These are phyloP conservation scores for Sporothrix variecibatus DNA, from an alignment of 2,329 filamentous ascomycete genomes.

Conservation along the genomic window DNA sequence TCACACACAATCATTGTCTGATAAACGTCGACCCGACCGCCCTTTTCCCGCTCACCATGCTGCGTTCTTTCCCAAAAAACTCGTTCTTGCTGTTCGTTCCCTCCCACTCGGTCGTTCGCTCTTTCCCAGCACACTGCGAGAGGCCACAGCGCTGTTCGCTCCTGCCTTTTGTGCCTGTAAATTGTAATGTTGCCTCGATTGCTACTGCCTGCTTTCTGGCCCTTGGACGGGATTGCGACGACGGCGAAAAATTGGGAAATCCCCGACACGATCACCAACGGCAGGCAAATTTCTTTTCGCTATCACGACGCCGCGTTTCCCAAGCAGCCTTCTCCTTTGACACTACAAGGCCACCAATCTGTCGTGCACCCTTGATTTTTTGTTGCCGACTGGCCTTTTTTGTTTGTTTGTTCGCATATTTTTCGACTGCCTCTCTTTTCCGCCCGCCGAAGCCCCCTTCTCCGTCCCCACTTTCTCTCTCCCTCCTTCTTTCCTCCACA, in stretches of 20 bases:
- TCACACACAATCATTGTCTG: conserved; percentile 2
- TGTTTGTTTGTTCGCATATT: background rate
- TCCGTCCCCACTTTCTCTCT: conserved; percentile 15
- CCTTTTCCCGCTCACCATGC: background rate
- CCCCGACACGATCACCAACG: conserved; percentile 17
- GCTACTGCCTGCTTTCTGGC: background rate
- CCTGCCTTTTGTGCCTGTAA: background rate
- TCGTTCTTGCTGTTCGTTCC: background rate
- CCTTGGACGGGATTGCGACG: conserved; percentile 9
- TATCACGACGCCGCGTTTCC: conserved; percentile 9
- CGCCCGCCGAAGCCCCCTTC: conserved; percentile 17
- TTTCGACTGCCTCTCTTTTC: conserved; percentile 1
- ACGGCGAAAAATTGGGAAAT: conserved; percentile 16
- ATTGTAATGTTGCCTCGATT: background rate
- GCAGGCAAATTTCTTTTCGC: conserved; percentile 11
- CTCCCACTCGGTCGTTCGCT: background rate
- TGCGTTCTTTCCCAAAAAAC: conserved; percentile 3
- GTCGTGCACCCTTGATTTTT: background rate
- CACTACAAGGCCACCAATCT: background rate
- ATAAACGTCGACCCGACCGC: conserved; percentile 18
- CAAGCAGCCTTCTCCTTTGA: conserved; percentile 10
- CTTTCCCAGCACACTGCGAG: background rate
- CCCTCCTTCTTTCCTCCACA: conserved; percentile 19
- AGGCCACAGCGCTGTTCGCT: conserved; percentile 1
- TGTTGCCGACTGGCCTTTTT: background rate